phyloP scores from a whole-genome alignment of 768 basidiomycete genomes.

The Tylopilus subfusipes region DNA sequence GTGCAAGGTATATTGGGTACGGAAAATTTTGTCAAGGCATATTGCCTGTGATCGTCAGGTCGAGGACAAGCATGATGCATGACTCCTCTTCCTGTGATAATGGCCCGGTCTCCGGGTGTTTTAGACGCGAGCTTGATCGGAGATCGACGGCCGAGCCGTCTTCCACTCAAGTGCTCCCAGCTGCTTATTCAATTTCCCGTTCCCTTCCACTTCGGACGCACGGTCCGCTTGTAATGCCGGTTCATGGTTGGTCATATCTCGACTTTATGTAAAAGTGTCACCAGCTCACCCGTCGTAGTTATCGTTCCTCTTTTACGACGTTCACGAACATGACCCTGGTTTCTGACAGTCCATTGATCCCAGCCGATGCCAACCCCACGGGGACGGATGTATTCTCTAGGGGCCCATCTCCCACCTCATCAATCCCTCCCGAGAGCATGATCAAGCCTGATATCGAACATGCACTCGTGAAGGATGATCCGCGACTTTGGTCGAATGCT shows the following conservation, averaged over 20 bases:
- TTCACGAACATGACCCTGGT: constrained; percentile 6
- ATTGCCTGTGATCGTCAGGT: too few species aligned
- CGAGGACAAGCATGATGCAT: too few species aligned
- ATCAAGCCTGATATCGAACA: constrained; percentile 37
- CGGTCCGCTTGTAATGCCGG: neutral
- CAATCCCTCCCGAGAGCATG: neutral
- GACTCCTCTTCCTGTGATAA: too few species aligned
- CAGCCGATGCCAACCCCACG: neutral
- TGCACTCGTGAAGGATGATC: constrained; percentile 53
- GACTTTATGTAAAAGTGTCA: constrained; percentile 1
- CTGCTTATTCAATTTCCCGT: neutral
- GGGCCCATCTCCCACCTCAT: neutral
- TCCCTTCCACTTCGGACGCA: neutral
- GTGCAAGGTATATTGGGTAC: neutral
- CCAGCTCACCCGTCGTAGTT: neutral
- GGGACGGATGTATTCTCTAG: neutral
- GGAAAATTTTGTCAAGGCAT: too few species aligned
- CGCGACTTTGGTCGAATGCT: constrained; percentile 53
- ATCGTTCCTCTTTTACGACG: neutral
- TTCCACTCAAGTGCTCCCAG: neutral
- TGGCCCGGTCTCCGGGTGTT: too few species aligned
- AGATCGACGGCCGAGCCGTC: constrained; percentile 6
- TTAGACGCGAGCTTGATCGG: neutral
- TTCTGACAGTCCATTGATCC: neutral
- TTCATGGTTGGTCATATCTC: neutral